Evolutionary conservation across 2,329 filamentous ascomycete species (phyloP).

Genomic region (Fusarium mangiferae): DNA sequence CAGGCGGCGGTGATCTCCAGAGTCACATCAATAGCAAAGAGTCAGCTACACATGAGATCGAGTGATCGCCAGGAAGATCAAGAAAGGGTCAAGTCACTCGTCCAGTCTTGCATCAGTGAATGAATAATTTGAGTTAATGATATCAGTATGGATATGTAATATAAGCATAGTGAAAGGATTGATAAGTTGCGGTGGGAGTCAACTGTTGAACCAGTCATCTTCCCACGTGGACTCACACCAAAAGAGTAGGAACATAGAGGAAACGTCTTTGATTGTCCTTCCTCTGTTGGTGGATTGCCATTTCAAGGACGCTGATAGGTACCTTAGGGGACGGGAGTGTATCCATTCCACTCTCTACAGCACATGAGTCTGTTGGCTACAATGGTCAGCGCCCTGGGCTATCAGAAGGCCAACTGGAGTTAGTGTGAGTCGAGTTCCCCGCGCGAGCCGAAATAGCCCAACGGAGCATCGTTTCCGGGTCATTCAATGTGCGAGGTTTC

Average conservation of each 20-base stretch:
- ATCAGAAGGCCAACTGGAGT: slow-evolving; percentile 5
- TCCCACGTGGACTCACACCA: slow-evolving; percentile 28
- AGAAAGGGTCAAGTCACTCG: background rate
- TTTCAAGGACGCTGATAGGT: background rate
- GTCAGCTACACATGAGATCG: background rate
- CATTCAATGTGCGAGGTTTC: background rate
- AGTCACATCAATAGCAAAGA: slow-evolving; percentile 3
- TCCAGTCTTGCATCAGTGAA: background rate
- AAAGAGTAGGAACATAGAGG: slow-evolving; percentile 2
- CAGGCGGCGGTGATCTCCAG: background rate
- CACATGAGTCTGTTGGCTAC: slow-evolving; percentile 11
- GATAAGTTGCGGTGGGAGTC: background rate
- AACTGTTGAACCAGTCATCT: slow-evolving; percentile 10
- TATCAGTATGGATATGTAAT: slow-evolving; percentile 13
- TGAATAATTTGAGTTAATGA: background rate
- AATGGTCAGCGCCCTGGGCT: background rate
- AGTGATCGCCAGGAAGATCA: slow-evolving; percentile 16
- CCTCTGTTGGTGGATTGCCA: background rate
- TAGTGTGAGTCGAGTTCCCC: slow-evolving; percentile 7
- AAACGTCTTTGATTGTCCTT: background rate
- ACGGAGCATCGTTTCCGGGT: slow-evolving; percentile 19
- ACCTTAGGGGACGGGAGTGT: background rate
- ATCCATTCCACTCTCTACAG: background rate
- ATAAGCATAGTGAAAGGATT: slow-evolving; percentile 5
- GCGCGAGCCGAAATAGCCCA: slow-evolving; percentile 1